A percentile compares a stretch with the other conserved stretches of the same genome.
These are phyloP conservation scores for Actinomortierella ambigua DNA, from an alignment of 371 early-diverging fungal species.

Conservation along the genomic window DNA sequence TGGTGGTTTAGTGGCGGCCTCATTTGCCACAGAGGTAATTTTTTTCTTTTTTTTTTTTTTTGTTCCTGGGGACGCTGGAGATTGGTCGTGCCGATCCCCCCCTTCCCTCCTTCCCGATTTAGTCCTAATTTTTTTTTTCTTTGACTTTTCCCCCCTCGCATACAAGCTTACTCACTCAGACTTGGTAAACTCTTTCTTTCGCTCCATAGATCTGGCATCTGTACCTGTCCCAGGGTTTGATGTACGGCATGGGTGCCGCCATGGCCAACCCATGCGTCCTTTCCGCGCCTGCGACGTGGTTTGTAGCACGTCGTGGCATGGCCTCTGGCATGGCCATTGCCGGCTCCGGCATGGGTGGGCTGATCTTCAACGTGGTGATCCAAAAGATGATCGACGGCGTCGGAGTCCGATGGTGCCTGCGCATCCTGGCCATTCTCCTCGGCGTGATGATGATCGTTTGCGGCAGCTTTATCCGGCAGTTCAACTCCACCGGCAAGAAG, in stretches of 20 bases:
- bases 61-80: too few relatives aligned
- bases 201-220: slow-evolving; percentile 33
- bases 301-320: slow-evolving; percentile 67
- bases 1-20: slow-evolving; percentile 35
- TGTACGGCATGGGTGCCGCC: slow-evolving; percentile 50
- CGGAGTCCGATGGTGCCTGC: slow-evolving; percentile 54
- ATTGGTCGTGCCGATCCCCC: too few relatives aligned
- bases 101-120: too few relatives aligned
- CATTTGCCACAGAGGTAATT: slow-evolving; percentile 42
- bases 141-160: neutral
- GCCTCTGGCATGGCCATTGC: slow-evolving; percentile 80
- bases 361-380: slow-evolving; percentile 58
- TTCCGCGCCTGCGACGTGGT: slow-evolving; percentile 76
- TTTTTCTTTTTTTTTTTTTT: neutral
- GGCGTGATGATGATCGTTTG: slow-evolving; percentile 24
- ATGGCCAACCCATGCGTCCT: slow-evolving; percentile 61
- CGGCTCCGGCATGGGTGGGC: slow-evolving; percentile 72
- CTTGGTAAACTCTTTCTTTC: neutral
- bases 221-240: slow-evolving; percentile 35
- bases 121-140: too few relatives aligned
- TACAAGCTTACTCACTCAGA: neutral
- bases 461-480: slow-evolving; percentile 44
- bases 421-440: slow-evolving; percentile 50
- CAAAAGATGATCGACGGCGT: slow-evolving; percentile 49
- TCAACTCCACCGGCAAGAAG: slow-evolving; percentile 17